A percentile compares a stretch with the other conserved stretches of the same genome.
These are phyloP conservation scores for Xylariomycetidae sp. DNA, from an alignment of 2,329 filamentous ascomycete genomes.

Conservation along the genomic window DNA sequence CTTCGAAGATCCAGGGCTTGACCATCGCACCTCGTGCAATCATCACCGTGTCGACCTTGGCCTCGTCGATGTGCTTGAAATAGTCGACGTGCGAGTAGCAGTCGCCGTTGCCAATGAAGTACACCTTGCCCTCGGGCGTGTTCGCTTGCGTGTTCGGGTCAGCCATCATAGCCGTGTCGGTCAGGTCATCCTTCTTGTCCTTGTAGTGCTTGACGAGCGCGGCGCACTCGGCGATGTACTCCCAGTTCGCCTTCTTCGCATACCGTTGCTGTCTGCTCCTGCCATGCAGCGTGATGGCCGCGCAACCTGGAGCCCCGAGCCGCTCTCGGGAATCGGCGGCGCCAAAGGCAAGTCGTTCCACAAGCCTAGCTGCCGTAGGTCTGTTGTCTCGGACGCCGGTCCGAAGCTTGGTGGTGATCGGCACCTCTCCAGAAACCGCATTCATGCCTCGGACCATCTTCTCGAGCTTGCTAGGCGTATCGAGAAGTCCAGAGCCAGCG, in stretches of 20 bases:
- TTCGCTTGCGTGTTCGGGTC: constrained; percentile 70
- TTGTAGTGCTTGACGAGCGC: constrained; percentile 78
- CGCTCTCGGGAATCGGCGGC: constrained; percentile 63
- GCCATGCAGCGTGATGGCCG: constrained; percentile 93
- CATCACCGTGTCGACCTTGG: constrained; percentile 90
- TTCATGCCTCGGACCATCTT: constrained; percentile 97
- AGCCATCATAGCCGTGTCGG: constrained; percentile 72
- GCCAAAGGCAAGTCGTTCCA: constrained; percentile 78
- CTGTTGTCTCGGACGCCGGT: constrained; percentile 78
- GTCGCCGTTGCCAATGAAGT: constrained; percentile 94
- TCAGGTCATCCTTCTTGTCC: constrained; percentile 54
- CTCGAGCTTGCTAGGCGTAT: constrained; percentile 79
- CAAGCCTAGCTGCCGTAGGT: constrained; percentile 73
- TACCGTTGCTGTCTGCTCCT: constrained; percentile 92
- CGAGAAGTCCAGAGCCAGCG: constrained; percentile 87
- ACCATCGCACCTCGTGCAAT: constrained; percentile 91
- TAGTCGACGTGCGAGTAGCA: constrained; percentile 93
- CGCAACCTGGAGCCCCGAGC: constrained; percentile 74
- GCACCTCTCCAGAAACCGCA: constrained; percentile 79
- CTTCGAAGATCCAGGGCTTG: constrained; percentile 98
- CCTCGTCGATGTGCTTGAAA: constrained; percentile 66
- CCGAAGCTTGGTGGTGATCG: constrained; percentile 90
- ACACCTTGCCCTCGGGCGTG: constrained; percentile 62
- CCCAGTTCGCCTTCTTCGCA: constrained; percentile 87
- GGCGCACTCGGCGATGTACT: constrained; percentile 86